Percentiles rank a stretch among this genome's conserved stretches.
phyloP scores from a whole-genome alignment of 148 eudicot species.

The Vaccinium corymbosum region DNA sequence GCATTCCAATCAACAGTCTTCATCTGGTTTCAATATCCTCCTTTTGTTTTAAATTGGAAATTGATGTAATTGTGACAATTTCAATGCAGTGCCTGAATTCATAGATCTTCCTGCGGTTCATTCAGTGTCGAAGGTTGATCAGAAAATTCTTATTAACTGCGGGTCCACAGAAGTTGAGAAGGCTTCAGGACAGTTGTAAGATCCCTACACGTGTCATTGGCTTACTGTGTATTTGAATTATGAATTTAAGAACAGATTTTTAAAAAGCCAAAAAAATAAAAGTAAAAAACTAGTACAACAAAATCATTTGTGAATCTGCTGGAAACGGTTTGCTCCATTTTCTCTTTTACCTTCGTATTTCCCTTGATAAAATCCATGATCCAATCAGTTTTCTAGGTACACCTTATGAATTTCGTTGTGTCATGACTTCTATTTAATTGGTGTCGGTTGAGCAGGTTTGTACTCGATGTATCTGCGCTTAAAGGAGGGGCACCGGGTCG shows the following conservation, averaged over 20 bases:
- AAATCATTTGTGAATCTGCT: not conserved
- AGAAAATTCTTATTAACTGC: slow-evolving; percentile 48
- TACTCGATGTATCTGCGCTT: slow-evolving; percentile 41
- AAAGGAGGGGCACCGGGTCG: slow-evolving; percentile 61
- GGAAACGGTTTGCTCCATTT: not conserved
- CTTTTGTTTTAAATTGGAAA: not conserved
- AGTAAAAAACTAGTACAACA: not conserved
- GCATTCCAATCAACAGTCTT: not conserved
- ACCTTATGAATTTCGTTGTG: not conserved
- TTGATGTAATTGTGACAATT: not conserved
- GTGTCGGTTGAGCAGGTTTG: slow-evolving; percentile 22
- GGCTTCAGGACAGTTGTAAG: slow-evolving; percentile 44
- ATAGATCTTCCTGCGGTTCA: slow-evolving; percentile 41
- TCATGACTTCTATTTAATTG: not conserved
- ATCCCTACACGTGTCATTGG: not conserved
- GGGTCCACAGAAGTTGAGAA: slow-evolving; percentile 30
- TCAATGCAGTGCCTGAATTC: slow-evolving; percentile 33
- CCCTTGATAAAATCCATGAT: not conserved
- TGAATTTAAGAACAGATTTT: not conserved
- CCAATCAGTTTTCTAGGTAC: not conserved
- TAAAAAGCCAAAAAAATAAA: not conserved
- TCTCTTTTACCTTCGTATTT: not conserved
- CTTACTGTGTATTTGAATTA: not conserved
- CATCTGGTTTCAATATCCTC: not conserved
- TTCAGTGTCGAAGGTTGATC: slow-evolving; percentile 51